Evolutionary conservation across 345 rosid species (phyloP).

Genomic region (Populus nigra): DNA sequence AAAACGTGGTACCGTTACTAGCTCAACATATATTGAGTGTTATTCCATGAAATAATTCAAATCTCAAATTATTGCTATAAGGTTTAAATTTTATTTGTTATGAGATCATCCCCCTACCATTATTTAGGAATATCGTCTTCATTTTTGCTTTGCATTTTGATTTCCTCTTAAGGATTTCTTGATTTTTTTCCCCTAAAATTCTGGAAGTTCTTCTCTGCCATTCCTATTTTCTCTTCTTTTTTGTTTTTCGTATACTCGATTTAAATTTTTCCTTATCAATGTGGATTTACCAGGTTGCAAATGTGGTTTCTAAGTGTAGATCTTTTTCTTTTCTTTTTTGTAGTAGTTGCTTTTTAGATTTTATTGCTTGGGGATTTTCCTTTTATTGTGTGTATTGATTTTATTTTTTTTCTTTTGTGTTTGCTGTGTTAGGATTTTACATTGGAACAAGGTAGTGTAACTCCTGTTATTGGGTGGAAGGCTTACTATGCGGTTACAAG

Average conservation of each 20-base stretch:
- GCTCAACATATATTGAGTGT: too few relatives aligned
- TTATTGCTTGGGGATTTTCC: background rate
- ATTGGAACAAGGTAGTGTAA: slow-evolving; percentile 75
- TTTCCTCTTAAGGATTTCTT: background rate
- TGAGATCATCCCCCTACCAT: too few relatives aligned
- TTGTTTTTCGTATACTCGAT: background rate
- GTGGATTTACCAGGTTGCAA: background rate
- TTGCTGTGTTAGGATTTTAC: slow-evolving; percentile 73
- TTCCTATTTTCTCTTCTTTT: background rate
- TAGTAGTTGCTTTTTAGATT: background rate
- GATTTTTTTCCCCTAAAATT: background rate
- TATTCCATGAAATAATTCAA: too few relatives aligned
- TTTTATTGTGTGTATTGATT: slow-evolving; percentile 6
- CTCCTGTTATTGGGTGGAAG: slow-evolving; percentile 91
- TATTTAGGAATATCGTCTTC: too few relatives aligned
- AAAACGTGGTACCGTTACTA: too few relatives aligned
- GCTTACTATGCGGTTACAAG: slow-evolving; percentile 95
- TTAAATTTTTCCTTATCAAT: background rate
- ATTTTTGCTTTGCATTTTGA: too few relatives aligned
- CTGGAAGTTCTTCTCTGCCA: background rate
- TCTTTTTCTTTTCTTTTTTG: background rate
- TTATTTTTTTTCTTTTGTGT: background rate
- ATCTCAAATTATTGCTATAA: background rate
- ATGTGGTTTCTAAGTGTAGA: background rate
- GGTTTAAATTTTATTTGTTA: background rate